Percentiles rank a stretch among this genome's conserved stretches.
phyloP scores from a whole-genome alignment of 306 rosid genomes.

The Alnus rubra region DNA sequence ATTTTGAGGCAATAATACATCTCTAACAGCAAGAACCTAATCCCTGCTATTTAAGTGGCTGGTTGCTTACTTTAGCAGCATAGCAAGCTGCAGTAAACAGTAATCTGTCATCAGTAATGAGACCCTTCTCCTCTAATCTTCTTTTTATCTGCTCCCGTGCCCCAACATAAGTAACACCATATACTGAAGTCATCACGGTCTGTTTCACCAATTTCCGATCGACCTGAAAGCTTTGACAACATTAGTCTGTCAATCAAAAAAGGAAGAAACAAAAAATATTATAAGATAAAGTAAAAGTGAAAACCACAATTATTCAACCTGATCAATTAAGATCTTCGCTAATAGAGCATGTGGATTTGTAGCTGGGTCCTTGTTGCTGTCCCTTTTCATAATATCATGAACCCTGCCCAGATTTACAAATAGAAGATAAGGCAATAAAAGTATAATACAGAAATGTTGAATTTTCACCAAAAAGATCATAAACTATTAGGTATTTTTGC shows the following conservation, averaged over 20 bases:
- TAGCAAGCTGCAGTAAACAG: conserved; percentile 75
- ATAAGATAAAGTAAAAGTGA: conserved; percentile 17
- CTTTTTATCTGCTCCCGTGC: conserved; percentile 84
- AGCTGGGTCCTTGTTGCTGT: conserved; percentile 65
- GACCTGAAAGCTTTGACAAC: conserved; percentile 59
- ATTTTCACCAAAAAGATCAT: not conserved
- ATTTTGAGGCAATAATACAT: conserved; percentile 16
- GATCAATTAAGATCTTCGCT: conserved; percentile 68
- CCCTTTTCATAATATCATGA: conserved; percentile 69
- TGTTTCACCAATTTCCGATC: conserved; percentile 88
- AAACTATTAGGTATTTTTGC: not conserved
- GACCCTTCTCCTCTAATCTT: conserved; percentile 83
- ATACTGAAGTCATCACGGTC: conserved; percentile 92
- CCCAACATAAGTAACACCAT: conserved; percentile 87
- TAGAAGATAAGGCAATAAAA: conserved; percentile 15
- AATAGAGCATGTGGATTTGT: conserved; percentile 60
- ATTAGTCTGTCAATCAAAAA: conserved; percentile 1
- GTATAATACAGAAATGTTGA: not conserved
- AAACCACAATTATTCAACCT: conserved; percentile 43
- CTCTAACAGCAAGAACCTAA: conserved; percentile 14
- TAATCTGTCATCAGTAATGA: conserved; percentile 65
- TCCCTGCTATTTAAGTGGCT: conserved; percentile 8
- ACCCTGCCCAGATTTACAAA: conserved; percentile 55
- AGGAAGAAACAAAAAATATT: not conserved
- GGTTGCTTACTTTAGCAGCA: conserved; percentile 74